Percentiles rank a stretch among this genome's conserved stretches.
Conservation (phyloP, 805 yeast species). For the Monosporozyma solicola region DNA sequence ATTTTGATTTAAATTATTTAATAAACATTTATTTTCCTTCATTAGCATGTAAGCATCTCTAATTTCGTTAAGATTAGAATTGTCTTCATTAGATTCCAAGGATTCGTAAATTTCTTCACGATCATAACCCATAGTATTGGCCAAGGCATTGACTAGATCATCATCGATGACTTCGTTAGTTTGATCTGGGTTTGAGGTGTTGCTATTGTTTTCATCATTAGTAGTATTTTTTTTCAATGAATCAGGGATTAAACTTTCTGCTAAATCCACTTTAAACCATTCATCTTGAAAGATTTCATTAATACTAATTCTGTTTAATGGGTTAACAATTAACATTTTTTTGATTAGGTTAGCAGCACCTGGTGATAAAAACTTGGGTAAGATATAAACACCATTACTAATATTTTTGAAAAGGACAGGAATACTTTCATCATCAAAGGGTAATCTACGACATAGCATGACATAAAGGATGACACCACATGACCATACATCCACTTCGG, state of each 20-base stretch:
- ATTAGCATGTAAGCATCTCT: constrained; percentile 78
- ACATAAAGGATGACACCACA: constrained; percentile 93
- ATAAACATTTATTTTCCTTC: constrained; percentile 66
- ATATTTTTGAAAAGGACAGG: constrained; percentile 91
- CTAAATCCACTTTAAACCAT: constrained; percentile 80
- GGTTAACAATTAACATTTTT: constrained; percentile 90
- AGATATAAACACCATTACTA: constrained; percentile 82
- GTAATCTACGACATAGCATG: constrained; percentile 91
- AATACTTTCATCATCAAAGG: constrained; percentile 92
- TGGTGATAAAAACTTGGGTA: constrained; percentile 75
- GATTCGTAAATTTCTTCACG: constrained; percentile 74
- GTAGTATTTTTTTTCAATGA: constrained; percentile 10
- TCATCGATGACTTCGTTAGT: constrained; percentile 51
- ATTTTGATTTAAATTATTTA: constrained; percentile 50
- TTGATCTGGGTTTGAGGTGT: background rate
- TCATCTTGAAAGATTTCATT: constrained; percentile 88
- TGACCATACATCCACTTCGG: constrained; percentile 97
- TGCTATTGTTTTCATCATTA: constrained; percentile 3
- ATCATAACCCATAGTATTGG: constrained; percentile 83
- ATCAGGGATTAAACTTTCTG: constrained; percentile 63
- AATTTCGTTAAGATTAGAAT: constrained; percentile 59
- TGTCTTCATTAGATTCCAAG: constrained; percentile 37
- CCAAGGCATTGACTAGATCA: constrained; percentile 62
- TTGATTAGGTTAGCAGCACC: constrained; percentile 81
- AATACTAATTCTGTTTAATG: constrained; percentile 85